A percentile compares a stretch with the other conserved stretches of the same genome.
Conservation (phyloP, 1,284 basidiomycete genomes). For the Chalciporus sp. region DNA sequence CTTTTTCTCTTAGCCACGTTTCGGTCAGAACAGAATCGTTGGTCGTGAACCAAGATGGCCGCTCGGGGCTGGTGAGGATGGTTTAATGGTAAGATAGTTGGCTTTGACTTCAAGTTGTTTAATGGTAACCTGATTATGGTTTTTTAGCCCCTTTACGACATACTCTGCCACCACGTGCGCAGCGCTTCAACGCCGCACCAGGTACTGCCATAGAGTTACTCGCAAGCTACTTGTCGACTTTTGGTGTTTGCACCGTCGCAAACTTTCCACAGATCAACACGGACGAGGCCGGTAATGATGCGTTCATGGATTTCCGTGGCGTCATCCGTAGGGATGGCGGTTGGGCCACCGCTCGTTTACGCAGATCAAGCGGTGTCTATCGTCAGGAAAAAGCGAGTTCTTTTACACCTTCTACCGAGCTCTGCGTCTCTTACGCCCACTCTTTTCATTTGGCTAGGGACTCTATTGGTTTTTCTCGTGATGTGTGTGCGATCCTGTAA, state of each 20-base stretch:
- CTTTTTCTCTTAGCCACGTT: background rate
- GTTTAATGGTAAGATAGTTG: background rate
- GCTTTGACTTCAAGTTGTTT: no score
- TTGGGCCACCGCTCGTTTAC: conserved; percentile 69
- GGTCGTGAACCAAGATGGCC: background rate
- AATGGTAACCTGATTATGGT: no score
- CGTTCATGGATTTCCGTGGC: conserved; percentile 45
- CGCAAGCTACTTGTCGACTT: no score
- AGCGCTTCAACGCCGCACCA: no score
- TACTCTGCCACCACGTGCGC: no score
- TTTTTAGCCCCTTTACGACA: no score
- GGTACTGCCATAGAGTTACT: no score
- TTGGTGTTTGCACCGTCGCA: background rate
- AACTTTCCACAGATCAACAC: background rate
- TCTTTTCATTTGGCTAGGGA: conserved; percentile 51
- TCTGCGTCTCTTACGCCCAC: conserved; percentile 20
- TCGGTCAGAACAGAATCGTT: background rate
- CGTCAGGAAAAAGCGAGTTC: conserved; percentile 62
- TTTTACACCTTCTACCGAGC: conserved; percentile 5
- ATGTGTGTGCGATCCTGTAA: conserved; percentile 79
- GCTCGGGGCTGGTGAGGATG: no score
- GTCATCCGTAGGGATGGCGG: conserved; percentile 55
- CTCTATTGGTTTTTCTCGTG: conserved; percentile 82
- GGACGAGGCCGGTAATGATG: conserved; percentile 7
- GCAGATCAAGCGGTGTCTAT: conserved; percentile 78